Evolutionary conservation across 2,329 filamentous ascomycete species (phyloP), one percentile per base, ranked within the genome.

Genomic region (Didymella keratinophila): DNA sequence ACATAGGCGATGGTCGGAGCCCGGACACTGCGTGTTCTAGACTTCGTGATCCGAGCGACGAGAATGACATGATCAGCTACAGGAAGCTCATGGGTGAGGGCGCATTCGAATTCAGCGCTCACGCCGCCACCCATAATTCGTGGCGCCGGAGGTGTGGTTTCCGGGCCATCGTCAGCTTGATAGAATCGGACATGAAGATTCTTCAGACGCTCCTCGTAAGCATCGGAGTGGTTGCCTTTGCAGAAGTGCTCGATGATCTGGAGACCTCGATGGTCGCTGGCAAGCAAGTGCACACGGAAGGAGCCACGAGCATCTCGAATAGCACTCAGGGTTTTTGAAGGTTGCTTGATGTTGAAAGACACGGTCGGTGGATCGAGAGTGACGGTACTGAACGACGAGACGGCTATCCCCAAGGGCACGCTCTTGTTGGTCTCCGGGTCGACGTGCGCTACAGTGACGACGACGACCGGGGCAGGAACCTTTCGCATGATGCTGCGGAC

Each of bases 301-400:
- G 45, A 62, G 10, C 70, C 68, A 0, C 76, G 67, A 4, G 74
- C 70, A 3, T 65, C 66, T 0, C 80, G 81, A 20, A 88, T 83
- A 7, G 84, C 84, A 52, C 81, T 78, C 46, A 85, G 79, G 0
- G 85, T 87, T 36, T 82, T 78, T 1, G 85, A 87, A 2, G 84
- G 84, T 2, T 80, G 65, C 50, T 81, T 82, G 55, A 88, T 79
- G 61, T 88, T 89, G 79, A 89, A 88, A 1, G 84, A 86, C 25
- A 88, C 78, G n/a, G 85, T 78, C 0, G 86, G 84, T 1, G 86
- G 86, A 28, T 78, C 69, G 3, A 88, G 75, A 0, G 84, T 82
- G 14, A 88, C 83, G 4, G 85, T 85, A 60, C 77, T 86, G 72
- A 89, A 83, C 1, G 86, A 88, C 3, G 86, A 88, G 30, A 88